phyloP scores from a whole-genome alignment of 495 filamentous ascomycete species.

The Aspergillus hancockii region DNA sequence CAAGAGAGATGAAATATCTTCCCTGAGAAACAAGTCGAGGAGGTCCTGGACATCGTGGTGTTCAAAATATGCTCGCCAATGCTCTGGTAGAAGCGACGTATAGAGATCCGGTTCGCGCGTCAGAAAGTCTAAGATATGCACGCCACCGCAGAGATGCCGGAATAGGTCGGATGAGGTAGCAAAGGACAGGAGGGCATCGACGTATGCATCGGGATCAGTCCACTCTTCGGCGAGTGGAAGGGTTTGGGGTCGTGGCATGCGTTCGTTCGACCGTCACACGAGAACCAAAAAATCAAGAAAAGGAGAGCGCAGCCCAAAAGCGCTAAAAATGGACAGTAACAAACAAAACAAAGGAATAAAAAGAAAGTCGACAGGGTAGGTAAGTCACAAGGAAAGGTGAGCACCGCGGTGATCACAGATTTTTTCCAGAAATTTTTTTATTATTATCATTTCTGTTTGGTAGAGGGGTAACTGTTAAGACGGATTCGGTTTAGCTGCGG shows the following conservation, averaged over 20 bases:
- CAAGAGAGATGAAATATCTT: slow-evolving; percentile 55
- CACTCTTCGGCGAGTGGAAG: slow-evolving; percentile 63
- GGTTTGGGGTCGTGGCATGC: slow-evolving; percentile 28
- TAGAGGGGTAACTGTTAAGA: slow-evolving; percentile 5
- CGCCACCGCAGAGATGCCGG: slow-evolving; percentile 83
- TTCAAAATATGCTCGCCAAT: slow-evolving; percentile 80
- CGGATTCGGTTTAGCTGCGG: slow-evolving; percentile 13
- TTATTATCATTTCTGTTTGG: neutral
- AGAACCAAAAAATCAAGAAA: neutral
- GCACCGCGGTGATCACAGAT: neutral
- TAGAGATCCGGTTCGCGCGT: slow-evolving; percentile 83
- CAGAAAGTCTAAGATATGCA: slow-evolving; percentile 95
- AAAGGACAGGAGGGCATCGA: slow-evolving; percentile 76
- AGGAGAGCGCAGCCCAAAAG: neutral
- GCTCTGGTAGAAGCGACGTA: slow-evolving; percentile 65
- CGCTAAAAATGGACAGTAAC: neutral
- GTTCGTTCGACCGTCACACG: slow-evolving; percentile 4
- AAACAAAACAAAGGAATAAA: neutral
- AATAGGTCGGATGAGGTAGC: slow-evolving; percentile 74
- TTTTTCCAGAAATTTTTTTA: neutral
- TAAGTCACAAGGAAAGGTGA: neutral
- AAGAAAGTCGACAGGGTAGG: neutral
- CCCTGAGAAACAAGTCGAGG: slow-evolving; percentile 74
- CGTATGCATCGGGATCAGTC: slow-evolving; percentile 65
- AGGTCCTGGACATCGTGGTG: slow-evolving; percentile 68